Percentiles rank a stretch among this genome's conserved stretches.
Evolutionary conservation across 352 stramenopile genomes (phyloP).

Genomic region (Thraustochytrium sp.): DNA sequence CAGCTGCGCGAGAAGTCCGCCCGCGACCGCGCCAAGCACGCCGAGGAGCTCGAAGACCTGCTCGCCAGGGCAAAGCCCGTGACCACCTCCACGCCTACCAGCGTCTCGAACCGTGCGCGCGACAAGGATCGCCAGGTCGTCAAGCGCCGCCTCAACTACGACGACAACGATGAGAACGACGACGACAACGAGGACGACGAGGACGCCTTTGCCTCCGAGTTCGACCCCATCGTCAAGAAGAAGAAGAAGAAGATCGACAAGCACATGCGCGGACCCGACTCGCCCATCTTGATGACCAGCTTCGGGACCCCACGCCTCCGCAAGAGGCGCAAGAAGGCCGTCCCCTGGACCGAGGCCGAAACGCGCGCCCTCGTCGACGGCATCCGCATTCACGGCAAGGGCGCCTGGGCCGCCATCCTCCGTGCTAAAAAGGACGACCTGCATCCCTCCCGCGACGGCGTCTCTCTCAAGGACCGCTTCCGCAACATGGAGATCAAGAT

Average conservation of each 20-base stretch:
- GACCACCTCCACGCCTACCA: neutral
- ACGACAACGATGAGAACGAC: neutral
- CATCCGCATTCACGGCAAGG: neutral
- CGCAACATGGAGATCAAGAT: constrained; percentile 1
- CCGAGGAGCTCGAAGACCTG: neutral
- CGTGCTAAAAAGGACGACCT: neutral
- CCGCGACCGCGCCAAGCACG: neutral
- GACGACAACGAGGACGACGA: neutral
- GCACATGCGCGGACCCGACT: neutral
- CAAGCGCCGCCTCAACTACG: neutral
- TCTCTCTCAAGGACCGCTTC: constrained; percentile 16
- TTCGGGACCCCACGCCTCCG: neutral
- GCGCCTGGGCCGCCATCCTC: constrained; percentile 10
- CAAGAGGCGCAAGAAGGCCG: neutral
- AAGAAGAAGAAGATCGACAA: neutral
- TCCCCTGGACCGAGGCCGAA: neutral
- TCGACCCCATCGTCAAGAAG: too few relatives aligned
- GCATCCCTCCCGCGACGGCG: neutral
- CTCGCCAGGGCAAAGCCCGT: neutral
- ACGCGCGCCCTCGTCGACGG: neutral
- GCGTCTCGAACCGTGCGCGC: neutral
- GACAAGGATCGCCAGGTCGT: neutral
- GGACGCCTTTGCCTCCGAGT: neutral
- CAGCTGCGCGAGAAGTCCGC: neutral
- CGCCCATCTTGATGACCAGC: neutral